A percentile compares a stretch with the other conserved stretches of the same genome.
Evolutionary conservation across 495 filamentous ascomycete genomes (phyloP).

Genomic region (Opeltia flavorubescens): DNA sequence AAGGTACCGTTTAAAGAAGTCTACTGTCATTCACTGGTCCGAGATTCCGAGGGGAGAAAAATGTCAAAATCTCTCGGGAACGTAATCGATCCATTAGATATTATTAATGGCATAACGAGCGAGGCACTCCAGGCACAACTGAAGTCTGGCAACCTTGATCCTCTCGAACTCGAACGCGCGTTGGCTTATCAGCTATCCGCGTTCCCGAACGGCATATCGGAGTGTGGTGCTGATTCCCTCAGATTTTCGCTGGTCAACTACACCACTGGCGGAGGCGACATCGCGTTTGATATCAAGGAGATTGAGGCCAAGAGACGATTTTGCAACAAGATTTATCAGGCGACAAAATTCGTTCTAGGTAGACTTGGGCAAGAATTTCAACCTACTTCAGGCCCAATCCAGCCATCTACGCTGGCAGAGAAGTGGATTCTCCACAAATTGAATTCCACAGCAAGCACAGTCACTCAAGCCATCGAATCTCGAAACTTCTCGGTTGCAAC

Average conservation of each 20-base stretch:
- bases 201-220: constrained; percentile 59
- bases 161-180: constrained; percentile 40
- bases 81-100: constrained; percentile 51
- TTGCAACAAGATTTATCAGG: constrained; percentile 75
- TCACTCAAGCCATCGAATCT: constrained; percentile 43
- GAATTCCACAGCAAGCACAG: constrained; percentile 42
- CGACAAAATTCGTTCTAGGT: constrained; percentile 62
- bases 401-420: constrained; percentile 46
- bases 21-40: constrained; percentile 50
- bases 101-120: constrained; percentile 45
- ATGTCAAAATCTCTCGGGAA: constrained; percentile 64
- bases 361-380: constrained; percentile 46
- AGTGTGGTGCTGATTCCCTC: constrained; percentile 63
- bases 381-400: constrained; percentile 31
- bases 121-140: constrained; percentile 43
- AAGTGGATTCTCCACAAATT: constrained; percentile 62
- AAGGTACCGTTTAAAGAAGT: constrained; percentile 53
- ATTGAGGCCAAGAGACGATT: constrained; percentile 35
- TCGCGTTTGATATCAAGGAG: constrained; percentile 33
- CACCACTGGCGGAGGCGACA: constrained; percentile 50
- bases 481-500: constrained; percentile 52
- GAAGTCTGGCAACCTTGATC: constrained; percentile 38
- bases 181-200: constrained; percentile 45
- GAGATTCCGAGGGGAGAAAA: constrained; percentile 52
- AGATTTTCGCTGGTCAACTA: constrained; percentile 59